Base-by-base conservation (phyloP, 2,329 filamentous ascomycete species). In the Chaetothyriales sp. region DNA sequence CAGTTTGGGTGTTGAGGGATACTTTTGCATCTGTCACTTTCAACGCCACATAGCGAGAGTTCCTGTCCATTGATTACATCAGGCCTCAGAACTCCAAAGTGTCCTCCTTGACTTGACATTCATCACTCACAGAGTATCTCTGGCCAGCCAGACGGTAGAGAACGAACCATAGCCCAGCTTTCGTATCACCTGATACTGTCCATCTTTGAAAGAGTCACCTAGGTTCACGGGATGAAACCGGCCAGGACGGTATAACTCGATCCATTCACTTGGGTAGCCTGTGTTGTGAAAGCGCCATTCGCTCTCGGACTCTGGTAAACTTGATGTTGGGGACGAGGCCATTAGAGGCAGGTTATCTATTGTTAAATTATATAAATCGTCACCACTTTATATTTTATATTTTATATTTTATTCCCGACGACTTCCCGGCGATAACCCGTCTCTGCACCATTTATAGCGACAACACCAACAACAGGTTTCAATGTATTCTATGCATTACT, bases 141-240 rank as follows among this genome's bases (percentile, higher is more conserved):
- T 62, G 5, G 67, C 66, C 49, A 71, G 57, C 67, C 66, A 73
- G 44, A 70, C 63, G 0, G 66, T 71, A 3, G 68, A 71, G 54
- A 64, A 68, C 2, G 61, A 61, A 6, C 70, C 68, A 57, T 62
- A 69, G 0, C 68, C 68, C 5, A 72, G 60, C 54, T 73, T 71
- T 18, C 68, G 66, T 1, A 66, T 60, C 43, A 72, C 61, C 5
- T 57, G 61, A 49, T 71, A 71, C 43, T 65, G 61, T 28, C 53
- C 45, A 18, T 43, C 44, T 22, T 51, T 55, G 47, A 64, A 58
- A 8, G 45, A 44, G 55, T 65, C 61, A 15, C 60, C 60, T 19
- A 68, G 57, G 57, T 62, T 61, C 1, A 67, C 50, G 1, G 65
- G 64, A 56, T 67, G 64, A 54, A 65, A 67, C 0, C 62, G 63